Base-by-base conservation (phyloP, 805 yeast genomes). In the Teunomyces aglyptinius region DNA sequence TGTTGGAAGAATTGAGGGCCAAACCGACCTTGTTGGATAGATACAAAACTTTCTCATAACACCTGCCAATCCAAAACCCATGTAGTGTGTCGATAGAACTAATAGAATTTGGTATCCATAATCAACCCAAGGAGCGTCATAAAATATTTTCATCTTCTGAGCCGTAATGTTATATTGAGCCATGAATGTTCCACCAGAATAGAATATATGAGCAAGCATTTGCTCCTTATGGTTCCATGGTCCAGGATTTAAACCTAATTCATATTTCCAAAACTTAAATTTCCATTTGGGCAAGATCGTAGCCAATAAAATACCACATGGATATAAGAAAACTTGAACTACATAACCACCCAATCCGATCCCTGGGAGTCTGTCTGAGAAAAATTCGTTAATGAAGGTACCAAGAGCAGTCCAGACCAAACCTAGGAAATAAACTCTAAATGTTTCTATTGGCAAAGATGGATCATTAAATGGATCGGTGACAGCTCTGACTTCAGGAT, bases 181-280 rank as follows among this genome's bases (percentile, higher is more conserved):
- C 44, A 58, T 52, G 47, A 56, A 52, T 20, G 65, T 54, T 28
- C 59, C 56, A 32, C 70, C 67, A 41, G 68, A 61, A 54, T 57
- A 67, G 56, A 68, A 67, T 15, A 73, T 56, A 4, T 87, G 77
- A 1, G 84, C 70, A 49, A 84, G 71, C 81, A 82, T 79, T 60
- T 83, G 89, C 55, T 83, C 88, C 56, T 83, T 83, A 51, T 62
- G 70, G 24, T 71, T 66, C 84, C 86, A 84, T 12, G 85, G 83
- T 10, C 87, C 85, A 3, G 84, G 85, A 59, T 81, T 81, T 41
- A 82, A 59, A 7, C 48, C 53, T 10, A 56, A 8, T 7, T 38
- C 32, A 29, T 38, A 45, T 7, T 36, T 45, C 51, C 53, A 45
- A 11, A 54, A 20, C 26, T 31, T 41, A 32, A 46, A 36, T 15